Conservation (phyloP, 1,284 basidiomycete genomes). For the Boletus semigastroideus region DNA sequence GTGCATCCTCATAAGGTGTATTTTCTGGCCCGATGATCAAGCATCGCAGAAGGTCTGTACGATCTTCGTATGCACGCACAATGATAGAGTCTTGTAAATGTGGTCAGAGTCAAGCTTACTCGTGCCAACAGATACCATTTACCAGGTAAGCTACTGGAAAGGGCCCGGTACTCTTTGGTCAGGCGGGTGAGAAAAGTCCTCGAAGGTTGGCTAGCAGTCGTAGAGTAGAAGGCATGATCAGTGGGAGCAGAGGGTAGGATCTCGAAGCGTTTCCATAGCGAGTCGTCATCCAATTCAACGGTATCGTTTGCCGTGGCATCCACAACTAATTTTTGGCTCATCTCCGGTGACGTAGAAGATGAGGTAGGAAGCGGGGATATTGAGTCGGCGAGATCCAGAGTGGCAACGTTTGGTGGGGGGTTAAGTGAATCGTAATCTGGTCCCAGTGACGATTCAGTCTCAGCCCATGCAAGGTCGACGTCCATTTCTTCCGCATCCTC, state of each 20-base stretch:
- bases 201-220: constrained; percentile 59
- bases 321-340: constrained; percentile 35
- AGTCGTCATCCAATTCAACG: constrained; percentile 30
- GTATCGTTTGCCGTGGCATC: constrained; percentile 24
- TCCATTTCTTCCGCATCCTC: constrained; percentile 31
- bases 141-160: constrained; percentile 83
- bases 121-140: constrained; percentile 19
- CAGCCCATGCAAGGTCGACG: constrained; percentile 29
- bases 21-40: constrained; percentile 92
- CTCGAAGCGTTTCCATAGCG: constrained; percentile 75
- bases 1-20: constrained; percentile 91
- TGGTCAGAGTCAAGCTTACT: background rate
- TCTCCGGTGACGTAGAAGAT: constrained; percentile 32
- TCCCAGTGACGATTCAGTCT: constrained; percentile 20
- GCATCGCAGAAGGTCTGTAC: constrained; percentile 82
- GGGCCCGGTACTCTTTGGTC: constrained; percentile 79
- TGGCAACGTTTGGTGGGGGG: constrained; percentile 12
- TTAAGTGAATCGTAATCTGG: constrained; percentile 20
- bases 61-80: constrained; percentile 76
- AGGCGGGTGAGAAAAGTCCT: constrained; percentile 75
- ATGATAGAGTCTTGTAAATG: constrained; percentile 59
- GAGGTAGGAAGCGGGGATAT: constrained; percentile 30
- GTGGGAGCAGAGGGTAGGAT: constrained; percentile 70
- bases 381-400: constrained; percentile 23
- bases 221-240: constrained; percentile 80